Percentiles rank a stretch among this genome's conserved stretches.
phyloP scores from a whole-genome alignment of 2,329 filamentous ascomycete genomes.

The Penicillium sp. region DNA sequence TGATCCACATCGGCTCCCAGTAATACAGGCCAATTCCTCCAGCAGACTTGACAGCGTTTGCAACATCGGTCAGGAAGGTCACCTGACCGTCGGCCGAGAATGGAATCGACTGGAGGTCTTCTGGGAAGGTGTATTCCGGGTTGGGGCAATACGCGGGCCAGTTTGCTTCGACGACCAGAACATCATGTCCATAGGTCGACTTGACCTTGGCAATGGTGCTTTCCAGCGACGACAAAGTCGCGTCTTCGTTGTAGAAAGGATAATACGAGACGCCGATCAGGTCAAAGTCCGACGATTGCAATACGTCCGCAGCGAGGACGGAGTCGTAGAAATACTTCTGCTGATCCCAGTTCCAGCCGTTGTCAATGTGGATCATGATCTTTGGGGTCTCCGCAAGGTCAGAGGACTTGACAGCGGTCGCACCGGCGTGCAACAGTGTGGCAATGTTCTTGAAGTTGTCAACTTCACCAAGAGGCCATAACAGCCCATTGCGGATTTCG shows the following conservation, averaged over 20 bases:
- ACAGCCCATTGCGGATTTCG: slow-evolving; percentile 66
- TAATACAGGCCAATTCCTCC: slow-evolving; percentile 65
- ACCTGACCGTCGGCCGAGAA: slow-evolving; percentile 63
- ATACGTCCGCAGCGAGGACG: slow-evolving; percentile 53
- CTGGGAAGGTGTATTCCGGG: slow-evolving; percentile 59
- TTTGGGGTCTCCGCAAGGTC: slow-evolving; percentile 57
- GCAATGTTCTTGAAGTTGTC: slow-evolving; percentile 61
- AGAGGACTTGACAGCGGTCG: slow-evolving; percentile 64
- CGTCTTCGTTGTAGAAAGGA: slow-evolving; percentile 64
- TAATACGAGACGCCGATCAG: slow-evolving; percentile 73
- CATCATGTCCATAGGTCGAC: slow-evolving; percentile 61
- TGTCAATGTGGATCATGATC: slow-evolving; percentile 73
- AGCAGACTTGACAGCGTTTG: slow-evolving; percentile 54
- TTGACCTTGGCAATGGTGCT: slow-evolving; percentile 59
- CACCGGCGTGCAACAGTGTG: slow-evolving; percentile 62
- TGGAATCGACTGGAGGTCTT: slow-evolving; percentile 59
- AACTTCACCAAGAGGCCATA: slow-evolving; percentile 64
- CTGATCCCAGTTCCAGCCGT: slow-evolving; percentile 69
- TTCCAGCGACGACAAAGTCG: slow-evolving; percentile 59
- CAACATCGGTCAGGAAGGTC: slow-evolving; percentile 61
- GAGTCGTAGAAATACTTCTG: slow-evolving; percentile 66
- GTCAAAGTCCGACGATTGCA: slow-evolving; percentile 61
- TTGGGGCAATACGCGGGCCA: slow-evolving; percentile 66
- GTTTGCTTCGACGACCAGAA: slow-evolving; percentile 69
- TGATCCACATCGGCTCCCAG: slow-evolving; percentile 72